A percentile compares a stretch with the other conserved stretches of the same genome.
phyloP scores from a whole-genome alignment of 768 basidiomycete species.

The Mycena belliarum region DNA sequence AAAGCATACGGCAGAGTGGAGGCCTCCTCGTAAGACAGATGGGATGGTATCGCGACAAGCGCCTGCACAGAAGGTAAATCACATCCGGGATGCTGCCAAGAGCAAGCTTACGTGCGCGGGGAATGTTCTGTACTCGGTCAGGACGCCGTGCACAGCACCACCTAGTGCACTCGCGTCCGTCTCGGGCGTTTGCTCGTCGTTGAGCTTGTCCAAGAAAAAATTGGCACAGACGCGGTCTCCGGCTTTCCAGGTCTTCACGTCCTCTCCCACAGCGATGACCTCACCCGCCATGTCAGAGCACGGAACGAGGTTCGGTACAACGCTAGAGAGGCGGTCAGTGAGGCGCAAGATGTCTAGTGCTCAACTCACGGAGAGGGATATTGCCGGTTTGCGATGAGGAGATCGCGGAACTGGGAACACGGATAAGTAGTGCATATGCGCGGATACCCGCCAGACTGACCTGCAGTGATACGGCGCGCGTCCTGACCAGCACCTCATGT shows the following conservation, averaged over 20 bases:
- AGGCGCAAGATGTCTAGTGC: neutral
- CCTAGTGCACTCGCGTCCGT: slow-evolving; percentile 42
- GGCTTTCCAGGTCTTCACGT: slow-evolving; percentile 47
- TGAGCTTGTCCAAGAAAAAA: slow-evolving; percentile 48
- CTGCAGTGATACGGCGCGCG: neutral
- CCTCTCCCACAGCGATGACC: slow-evolving; percentile 46
- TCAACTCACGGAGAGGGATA: slow-evolving; percentile 36
- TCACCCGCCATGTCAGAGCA: slow-evolving; percentile 61
- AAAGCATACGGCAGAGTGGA: slow-evolving; percentile 57
- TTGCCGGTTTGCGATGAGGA: slow-evolving; percentile 20
- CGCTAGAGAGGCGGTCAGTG: neutral
- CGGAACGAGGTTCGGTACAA: slow-evolving; percentile 32
- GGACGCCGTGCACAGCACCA: slow-evolving; percentile 48
- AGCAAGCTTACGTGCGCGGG: slow-evolving; percentile 38
- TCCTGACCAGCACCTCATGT: neutral
- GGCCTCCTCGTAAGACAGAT: slow-evolving; percentile 63
- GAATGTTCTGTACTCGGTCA: slow-evolving; percentile 55
- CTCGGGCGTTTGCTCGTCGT: slow-evolving; percentile 37
- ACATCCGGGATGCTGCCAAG: neutral
- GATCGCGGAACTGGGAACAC: neutral
- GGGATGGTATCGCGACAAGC: slow-evolving; percentile 52
- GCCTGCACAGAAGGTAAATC: slow-evolving; percentile 31
- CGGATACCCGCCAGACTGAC: neutral
- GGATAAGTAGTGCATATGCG: neutral
- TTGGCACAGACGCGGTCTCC: slow-evolving; percentile 62